These are phyloP conservation scores for Taiozyma sp. DNA, from an alignment of 1,139 yeast species.

Conservation along the genomic window DNA sequence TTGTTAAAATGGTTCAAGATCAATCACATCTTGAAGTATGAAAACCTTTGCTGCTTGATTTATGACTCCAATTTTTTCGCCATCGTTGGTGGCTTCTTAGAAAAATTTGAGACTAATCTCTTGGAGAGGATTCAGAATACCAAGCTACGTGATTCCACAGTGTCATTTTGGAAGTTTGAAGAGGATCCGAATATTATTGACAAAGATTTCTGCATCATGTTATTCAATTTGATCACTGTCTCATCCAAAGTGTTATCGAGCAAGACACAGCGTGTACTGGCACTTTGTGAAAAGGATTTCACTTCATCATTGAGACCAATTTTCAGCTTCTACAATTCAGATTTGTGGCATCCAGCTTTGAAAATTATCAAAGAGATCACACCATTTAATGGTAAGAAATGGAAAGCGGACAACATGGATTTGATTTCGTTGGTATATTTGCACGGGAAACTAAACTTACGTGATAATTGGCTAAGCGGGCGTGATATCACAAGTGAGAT, in stretches of 20 bases:
- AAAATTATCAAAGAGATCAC: conserved; percentile 72
- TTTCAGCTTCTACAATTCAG: conserved; percentile 46
- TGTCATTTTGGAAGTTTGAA: conserved; percentile 41
- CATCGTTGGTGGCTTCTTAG: conserved; percentile 34
- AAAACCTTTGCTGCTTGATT: conserved; percentile 63
- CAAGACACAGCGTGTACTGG: conserved; percentile 47
- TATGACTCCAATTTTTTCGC: conserved; percentile 67
- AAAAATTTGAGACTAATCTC: conserved; percentile 30
- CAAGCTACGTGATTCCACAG: conserved; percentile 32
- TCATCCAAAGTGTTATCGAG: conserved; percentile 41
- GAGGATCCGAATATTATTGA: conserved; percentile 22
- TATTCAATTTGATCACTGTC: conserved; percentile 40
- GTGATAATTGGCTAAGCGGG: conserved; percentile 84
- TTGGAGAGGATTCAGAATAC: conserved; percentile 35
- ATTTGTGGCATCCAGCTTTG: conserved; percentile 65
- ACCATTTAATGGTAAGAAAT: conserved; percentile 89
- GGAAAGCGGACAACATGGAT: conserved; percentile 94
- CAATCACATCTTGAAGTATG: conserved; percentile 73
- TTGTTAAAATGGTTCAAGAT: conserved; percentile 74
- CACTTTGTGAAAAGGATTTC: conserved; percentile 51
- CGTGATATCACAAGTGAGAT: conserved; percentile 71
- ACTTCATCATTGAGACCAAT: conserved; percentile 40
- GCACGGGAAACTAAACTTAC: conserved; percentile 62
- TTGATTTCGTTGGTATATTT: conserved; percentile 82
- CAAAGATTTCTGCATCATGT: conserved; percentile 33